Conservation (phyloP, 2,329 filamentous ascomycete species). For the Fusarium metavorans region DNA sequence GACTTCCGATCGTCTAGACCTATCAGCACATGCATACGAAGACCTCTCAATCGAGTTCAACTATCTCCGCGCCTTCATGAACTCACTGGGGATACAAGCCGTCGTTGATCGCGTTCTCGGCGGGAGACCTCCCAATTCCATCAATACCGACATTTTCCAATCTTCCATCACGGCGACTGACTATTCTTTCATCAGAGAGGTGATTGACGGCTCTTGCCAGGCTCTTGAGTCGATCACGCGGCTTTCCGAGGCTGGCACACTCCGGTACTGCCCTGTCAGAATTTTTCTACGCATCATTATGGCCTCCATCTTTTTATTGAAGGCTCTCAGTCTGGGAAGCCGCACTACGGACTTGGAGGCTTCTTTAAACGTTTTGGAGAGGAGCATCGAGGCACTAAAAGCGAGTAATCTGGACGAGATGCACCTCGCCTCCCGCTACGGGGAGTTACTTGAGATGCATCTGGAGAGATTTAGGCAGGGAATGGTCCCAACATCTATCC, state of each 20-base stretch:
- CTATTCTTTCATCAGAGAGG: constrained; percentile 67
- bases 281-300: constrained; percentile 66
- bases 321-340: constrained; percentile 37
- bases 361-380: constrained; percentile 17
- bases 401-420: constrained; percentile 29
- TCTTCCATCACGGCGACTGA: constrained; percentile 59
- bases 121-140: not conserved
- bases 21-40: constrained; percentile 41
- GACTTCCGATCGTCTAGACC: not conserved
- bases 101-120: constrained; percentile 59
- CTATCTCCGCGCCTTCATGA: constrained; percentile 56
- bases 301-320: constrained; percentile 66
- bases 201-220: constrained; percentile 65
- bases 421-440: constrained; percentile 28
- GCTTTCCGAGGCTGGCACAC: constrained; percentile 57
- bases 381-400: constrained; percentile 10
- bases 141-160: constrained; percentile 36
- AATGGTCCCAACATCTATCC: constrained; percentile 17
- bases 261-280: constrained; percentile 65
- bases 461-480: constrained; percentile 13
- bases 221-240: constrained; percentile 63
- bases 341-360: constrained; percentile 18
- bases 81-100: constrained; percentile 66
- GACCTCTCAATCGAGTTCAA: constrained; percentile 64
- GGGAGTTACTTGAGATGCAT: constrained; percentile 28